Evolutionary conservation across 768 basidiomycete genomes (phyloP).

Genomic region (Russula foetens): DNA sequence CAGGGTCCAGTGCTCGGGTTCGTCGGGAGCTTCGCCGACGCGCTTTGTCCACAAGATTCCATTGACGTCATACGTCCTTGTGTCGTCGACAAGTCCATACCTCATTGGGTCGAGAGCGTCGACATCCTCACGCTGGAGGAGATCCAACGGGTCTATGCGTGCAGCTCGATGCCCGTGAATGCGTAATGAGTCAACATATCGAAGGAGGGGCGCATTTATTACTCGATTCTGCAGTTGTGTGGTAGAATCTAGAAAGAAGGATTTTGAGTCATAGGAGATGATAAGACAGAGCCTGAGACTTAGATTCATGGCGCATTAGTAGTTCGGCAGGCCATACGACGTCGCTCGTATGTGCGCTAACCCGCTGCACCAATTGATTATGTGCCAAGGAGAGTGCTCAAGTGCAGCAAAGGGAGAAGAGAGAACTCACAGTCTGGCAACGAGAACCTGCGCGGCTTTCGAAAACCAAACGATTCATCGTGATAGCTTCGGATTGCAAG

Average conservation of each 20-base stretch:
- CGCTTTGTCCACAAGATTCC: constrained; percentile 74
- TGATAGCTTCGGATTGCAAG: constrained; percentile 41
- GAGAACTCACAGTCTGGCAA: constrained; percentile 61
- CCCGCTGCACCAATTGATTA: background rate
- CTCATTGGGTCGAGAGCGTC: constrained; percentile 68
- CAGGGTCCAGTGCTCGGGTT: constrained; percentile 51
- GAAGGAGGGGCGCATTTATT: constrained; percentile 67
- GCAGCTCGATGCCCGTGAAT: constrained; percentile 81
- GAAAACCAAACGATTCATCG: constrained; percentile 74
- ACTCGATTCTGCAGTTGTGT: constrained; percentile 59
- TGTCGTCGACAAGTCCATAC: constrained; percentile 58
- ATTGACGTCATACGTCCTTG: constrained; percentile 56
- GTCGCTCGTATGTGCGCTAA: background rate
- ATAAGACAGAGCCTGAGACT: too few relatives aligned
- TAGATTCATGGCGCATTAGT: background rate
- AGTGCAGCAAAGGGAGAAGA: background rate
- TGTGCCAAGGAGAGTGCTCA: background rate
- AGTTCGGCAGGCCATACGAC: background rate
- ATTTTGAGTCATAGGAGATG: background rate
- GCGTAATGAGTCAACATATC: constrained; percentile 86
- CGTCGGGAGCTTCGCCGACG: constrained; percentile 27
- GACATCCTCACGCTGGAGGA: constrained; percentile 77
- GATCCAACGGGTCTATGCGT: constrained; percentile 77
- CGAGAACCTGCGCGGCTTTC: constrained; percentile 51
- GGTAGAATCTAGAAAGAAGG: background rate